Conservation (phyloP, 2,329 filamentous ascomycete species). For the Trichoderma pleuroti region DNA sequence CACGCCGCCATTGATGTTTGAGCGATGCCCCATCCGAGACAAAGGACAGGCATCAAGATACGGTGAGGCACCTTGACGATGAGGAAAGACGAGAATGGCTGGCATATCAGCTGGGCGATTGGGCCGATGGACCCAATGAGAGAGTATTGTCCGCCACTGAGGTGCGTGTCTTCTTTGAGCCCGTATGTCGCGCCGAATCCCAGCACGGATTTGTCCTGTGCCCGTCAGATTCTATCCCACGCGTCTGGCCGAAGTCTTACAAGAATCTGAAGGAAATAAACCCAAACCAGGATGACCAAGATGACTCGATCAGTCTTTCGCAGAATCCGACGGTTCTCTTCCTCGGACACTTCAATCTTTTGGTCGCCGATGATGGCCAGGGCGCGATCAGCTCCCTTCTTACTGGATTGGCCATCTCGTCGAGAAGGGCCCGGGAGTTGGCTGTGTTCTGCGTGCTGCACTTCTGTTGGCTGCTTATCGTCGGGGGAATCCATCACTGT, state of each 20-base stretch:
- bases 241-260: not conserved
- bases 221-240: not conserved
- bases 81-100: conserved; percentile 56
- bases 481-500: not conserved
- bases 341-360: conserved; percentile 20
- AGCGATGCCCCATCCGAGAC: conserved; percentile 44
- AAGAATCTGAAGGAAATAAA: conserved; percentile 57
- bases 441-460: conserved; percentile 3
- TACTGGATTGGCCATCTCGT: not conserved
- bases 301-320: conserved; percentile 60
- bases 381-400: conserved; percentile 2
- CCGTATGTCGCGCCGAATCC: conserved; percentile 57
- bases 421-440: not conserved
- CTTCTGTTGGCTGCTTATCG: not conserved
- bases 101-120: conserved; percentile 59
- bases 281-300: conserved; percentile 52
- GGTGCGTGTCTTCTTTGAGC: conserved; percentile 45
- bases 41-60: conserved; percentile 52
- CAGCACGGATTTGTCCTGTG: conserved; percentile 52
- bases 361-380: conserved; percentile 7
- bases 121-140: conserved; percentile 55
- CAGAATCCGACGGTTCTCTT: conserved; percentile 44
- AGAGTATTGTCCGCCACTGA: conserved; percentile 54
- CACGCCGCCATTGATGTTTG: conserved; percentile 46
- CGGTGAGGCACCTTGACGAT: conserved; percentile 60